Evolutionary conservation across 805 yeast species (phyloP).

Genomic region (Cyberlindnera mrakii): DNA sequence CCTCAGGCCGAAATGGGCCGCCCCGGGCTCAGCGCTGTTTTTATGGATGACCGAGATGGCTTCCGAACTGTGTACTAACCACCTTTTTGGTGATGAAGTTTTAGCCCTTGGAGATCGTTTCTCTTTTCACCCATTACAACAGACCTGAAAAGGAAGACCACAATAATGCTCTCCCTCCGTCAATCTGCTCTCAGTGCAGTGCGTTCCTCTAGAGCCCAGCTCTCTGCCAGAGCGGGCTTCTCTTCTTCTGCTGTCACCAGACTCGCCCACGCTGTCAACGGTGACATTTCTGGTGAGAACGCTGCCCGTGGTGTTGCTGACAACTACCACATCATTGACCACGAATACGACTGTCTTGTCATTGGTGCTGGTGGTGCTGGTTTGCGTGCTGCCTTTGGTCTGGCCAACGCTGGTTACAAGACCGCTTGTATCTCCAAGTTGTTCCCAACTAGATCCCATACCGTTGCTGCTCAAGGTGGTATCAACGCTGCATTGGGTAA

Average conservation of each 20-base stretch:
- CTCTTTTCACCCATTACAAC: neutral
- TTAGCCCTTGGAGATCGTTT: neutral
- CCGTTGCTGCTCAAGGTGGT: constrained; percentile 99
- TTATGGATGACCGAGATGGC: constrained; percentile 10
- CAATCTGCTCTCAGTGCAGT: constrained; percentile 17
- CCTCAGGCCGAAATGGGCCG: neutral
- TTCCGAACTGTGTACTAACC: constrained; percentile 10
- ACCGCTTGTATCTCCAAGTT: constrained; percentile 96
- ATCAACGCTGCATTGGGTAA: constrained; percentile 98
- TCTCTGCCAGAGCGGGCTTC: constrained; percentile 10
- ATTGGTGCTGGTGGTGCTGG: constrained; percentile 99
- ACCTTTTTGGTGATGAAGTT: neutral
- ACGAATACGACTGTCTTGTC: constrained; percentile 96
- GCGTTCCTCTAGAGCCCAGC: constrained; percentile 4
- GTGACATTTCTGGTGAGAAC: constrained; percentile 39
- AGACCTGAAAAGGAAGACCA: neutral
- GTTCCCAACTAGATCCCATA: constrained; percentile 97
- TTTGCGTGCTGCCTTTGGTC: constrained; percentile 95
- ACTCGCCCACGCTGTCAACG: constrained; percentile 29
- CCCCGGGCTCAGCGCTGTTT: constrained; percentile 2
- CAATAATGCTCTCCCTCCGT: constrained; percentile 22
- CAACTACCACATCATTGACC: constrained; percentile 90
- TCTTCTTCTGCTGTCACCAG: constrained; percentile 16
- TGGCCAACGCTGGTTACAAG: constrained; percentile 94
- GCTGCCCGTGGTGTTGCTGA: constrained; percentile 51